Evolutionary conservation across 306 rosid species (phyloP), one percentile per base, ranked within the genome.

Genomic region (Cucurbita ficifolia): DNA sequence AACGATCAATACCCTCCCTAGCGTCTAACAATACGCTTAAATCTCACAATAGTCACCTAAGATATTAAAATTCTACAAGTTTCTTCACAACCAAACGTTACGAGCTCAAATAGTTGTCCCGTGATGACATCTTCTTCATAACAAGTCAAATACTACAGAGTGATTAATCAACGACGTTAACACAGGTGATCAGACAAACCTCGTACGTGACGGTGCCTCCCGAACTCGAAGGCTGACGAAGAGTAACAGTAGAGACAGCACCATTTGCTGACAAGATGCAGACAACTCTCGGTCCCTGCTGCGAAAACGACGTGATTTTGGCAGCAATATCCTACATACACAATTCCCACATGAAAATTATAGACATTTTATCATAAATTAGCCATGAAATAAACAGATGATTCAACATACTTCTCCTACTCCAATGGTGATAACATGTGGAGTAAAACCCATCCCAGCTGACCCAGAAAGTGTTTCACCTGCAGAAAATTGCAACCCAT

Each of bases 181-280:
- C 33, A 29, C 33, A 29, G 33, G 33, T 29, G 33, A 29, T 29
- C 3, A 42, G 29, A 21, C 78, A 46, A 56, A 89, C 99, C 96
- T 95, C 96, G 2, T 88, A 91, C 67, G 96, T 95, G 82, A 91
- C 97, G 1, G 91, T 76, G 84, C 97, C 99, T 57, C 97, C 96
- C 2, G 92, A 91, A 73, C 88, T 82, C 22, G 96, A 87, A 81
- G 99, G 89, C 79, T 91, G 99, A 22, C 89, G 86, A 78, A 95
- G 99, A 17, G 97, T 87, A 73, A 89, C 99, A 2, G 92, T 91
- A 59, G 97, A 91, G 69, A 95, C 97, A 45, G 90, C 88, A 49
- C 99, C 99, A 72, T 70, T 89, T 73, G 96, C 99, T 56, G 99
- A 87, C 87, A 95, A 79, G 78, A 95, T 42, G 73, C 96, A 91